phyloP scores from a whole-genome alignment of 768 basidiomycete species.

The Phaeotremella fagi region DNA sequence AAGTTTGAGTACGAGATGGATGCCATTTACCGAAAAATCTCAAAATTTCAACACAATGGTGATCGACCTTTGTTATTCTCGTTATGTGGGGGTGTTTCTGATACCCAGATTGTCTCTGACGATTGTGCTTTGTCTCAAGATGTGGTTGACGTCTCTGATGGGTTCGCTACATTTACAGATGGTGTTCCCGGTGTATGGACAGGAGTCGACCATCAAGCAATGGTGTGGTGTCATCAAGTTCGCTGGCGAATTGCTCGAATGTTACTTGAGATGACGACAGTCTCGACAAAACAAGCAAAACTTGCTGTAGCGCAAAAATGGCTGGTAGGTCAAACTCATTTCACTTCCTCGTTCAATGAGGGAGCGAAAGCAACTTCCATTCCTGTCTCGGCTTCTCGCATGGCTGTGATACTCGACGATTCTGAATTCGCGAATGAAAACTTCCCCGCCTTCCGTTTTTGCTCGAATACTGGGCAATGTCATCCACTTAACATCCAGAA shows the following conservation, averaged over 20 bases:
- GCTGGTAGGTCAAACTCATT: not conserved
- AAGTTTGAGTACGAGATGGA: conserved; percentile 79
- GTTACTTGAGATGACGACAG: conserved; percentile 56
- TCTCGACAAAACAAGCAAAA: not conserved
- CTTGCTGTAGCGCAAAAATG: not conserved
- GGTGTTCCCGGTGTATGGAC: conserved; percentile 90
- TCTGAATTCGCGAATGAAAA: not conserved
- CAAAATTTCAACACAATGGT: conserved; percentile 43
- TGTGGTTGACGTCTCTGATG: conserved; percentile 55
- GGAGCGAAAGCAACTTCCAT: not conserved
- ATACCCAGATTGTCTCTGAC: conserved; percentile 88
- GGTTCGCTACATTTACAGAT: conserved; percentile 65
- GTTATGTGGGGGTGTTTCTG: conserved; percentile 85
- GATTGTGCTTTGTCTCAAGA: conserved; percentile 62
- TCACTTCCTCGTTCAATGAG: not conserved
- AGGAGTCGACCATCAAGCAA: conserved; percentile 88
- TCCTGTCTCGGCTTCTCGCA: not conserved
- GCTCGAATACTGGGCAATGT: not conserved
- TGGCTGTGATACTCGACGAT: conserved; percentile 7
- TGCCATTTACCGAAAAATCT: conserved; percentile 57
- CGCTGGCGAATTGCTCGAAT: conserved; percentile 80
- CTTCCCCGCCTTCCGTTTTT: not conserved
- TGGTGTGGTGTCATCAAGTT: conserved; percentile 99
- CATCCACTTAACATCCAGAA: not conserved
- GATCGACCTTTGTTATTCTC: conserved; percentile 67